A percentile compares a stretch with the other conserved stretches of the same genome.
Evolutionary conservation across 192 early-diverging fungal species (phyloP).

Genomic region (Coemansia erecta): DNA sequence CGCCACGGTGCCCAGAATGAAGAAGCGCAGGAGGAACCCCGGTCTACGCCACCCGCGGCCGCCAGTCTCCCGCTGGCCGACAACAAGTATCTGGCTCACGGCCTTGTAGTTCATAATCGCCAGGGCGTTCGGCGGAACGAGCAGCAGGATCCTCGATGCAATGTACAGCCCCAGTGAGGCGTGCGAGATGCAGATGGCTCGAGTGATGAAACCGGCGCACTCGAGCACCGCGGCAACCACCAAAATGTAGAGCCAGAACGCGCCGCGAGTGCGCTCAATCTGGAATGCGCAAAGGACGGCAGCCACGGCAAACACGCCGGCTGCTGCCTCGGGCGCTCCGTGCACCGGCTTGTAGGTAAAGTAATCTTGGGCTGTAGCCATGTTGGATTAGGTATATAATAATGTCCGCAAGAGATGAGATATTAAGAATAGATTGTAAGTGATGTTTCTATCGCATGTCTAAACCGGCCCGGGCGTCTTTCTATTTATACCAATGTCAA

Average conservation of each 20-base stretch:
- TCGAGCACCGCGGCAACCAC: slow-evolving; percentile 32
- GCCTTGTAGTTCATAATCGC: slow-evolving; percentile 46
- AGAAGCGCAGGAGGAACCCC: neutral
- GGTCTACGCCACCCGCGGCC: neutral
- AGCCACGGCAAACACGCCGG: slow-evolving; percentile 13
- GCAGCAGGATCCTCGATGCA: slow-evolving; percentile 30
- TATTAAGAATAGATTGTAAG: too few species aligned
- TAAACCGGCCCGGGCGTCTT: too few species aligned
- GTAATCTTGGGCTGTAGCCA: slow-evolving; percentile 9
- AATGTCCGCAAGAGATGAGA: too few species aligned
- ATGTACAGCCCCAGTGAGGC: slow-evolving; percentile 35
- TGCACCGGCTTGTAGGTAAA: slow-evolving; percentile 35
- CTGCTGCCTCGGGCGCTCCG: slow-evolving; percentile 22
- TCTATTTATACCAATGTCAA: too few species aligned
- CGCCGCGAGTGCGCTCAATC: slow-evolving; percentile 8
- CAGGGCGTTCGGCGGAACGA: slow-evolving; percentile 35
- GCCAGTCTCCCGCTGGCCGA: slow-evolving; percentile 10
- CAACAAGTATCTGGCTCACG: neutral
- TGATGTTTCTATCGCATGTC: too few species aligned
- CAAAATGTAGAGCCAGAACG: slow-evolving; percentile 34
- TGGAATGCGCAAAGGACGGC: slow-evolving; percentile 11
- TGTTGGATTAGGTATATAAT: too few species aligned
- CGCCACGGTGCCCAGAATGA: too few species aligned
- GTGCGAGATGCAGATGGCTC: slow-evolving; percentile 24
- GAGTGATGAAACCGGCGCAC: slow-evolving; percentile 26